Evolutionary conservation across 2,329 filamentous ascomycete species (phyloP).

Genomic region (Exophiala sp.): DNA sequence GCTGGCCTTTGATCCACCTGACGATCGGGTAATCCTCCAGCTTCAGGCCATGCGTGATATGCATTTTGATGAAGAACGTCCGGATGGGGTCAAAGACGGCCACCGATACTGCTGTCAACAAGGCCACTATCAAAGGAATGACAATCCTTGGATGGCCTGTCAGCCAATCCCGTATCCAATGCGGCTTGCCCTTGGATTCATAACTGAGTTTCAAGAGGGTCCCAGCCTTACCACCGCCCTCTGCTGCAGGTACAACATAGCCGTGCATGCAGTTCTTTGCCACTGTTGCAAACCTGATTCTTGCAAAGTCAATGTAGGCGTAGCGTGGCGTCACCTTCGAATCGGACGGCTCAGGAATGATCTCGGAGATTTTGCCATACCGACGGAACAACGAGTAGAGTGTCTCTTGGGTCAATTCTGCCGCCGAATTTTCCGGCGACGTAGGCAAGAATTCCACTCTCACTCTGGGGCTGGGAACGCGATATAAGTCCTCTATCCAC

Average conservation of each 20-base stretch:
- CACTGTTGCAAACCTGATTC: constrained; percentile 71
- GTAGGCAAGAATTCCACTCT: constrained; percentile 79
- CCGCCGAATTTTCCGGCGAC: constrained; percentile 61
- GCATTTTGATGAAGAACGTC: constrained; percentile 83
- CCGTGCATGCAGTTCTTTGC: constrained; percentile 91
- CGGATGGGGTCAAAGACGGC: constrained; percentile 90
- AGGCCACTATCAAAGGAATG: constrained; percentile 71
- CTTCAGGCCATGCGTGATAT: constrained; percentile 72
- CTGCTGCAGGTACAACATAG: constrained; percentile 60
- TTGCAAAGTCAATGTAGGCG: constrained; percentile 70
- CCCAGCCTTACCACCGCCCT: constrained; percentile 67
- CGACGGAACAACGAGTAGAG: constrained; percentile 80
- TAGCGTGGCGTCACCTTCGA: constrained; percentile 78
- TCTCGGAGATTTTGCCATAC: constrained; percentile 87
- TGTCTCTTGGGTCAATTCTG: constrained; percentile 78
- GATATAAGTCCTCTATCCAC: constrained; percentile 88
- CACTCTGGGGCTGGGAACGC: constrained; percentile 68
- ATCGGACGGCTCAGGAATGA: constrained; percentile 72
- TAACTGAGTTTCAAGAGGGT: constrained; percentile 79
- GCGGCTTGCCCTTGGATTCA: constrained; percentile 67
- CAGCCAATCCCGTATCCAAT: constrained; percentile 83
- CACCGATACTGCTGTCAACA: constrained; percentile 77
- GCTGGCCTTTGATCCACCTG: constrained; percentile 71
- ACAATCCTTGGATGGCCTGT: constrained; percentile 80
- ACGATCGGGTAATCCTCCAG: constrained; percentile 53